These are phyloP conservation scores for Torulaspora gathmanii DNA, from an alignment of 805 yeast genomes.

Conservation along the genomic window DNA sequence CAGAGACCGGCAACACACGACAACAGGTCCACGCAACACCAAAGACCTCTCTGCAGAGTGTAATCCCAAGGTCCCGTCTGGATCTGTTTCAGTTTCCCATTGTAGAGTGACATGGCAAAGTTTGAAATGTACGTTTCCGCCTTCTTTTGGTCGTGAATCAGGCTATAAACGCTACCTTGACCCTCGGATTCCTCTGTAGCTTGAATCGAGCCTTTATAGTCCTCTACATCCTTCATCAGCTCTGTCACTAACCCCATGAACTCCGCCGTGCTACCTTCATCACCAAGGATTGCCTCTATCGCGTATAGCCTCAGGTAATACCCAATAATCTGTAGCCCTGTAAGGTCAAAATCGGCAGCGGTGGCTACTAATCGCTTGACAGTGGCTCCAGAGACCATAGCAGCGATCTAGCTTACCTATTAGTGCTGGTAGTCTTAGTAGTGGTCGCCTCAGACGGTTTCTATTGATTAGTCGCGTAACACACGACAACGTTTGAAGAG, in stretches of 20 bases:
- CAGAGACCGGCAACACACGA: slow-evolving; percentile 23
- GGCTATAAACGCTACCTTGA: slow-evolving; percentile 37
- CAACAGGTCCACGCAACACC: slow-evolving; percentile 34
- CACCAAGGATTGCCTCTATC: slow-evolving; percentile 62
- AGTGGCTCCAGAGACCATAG: slow-evolving; percentile 5
- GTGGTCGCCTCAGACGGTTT: slow-evolving; percentile 10
- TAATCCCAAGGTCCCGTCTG: slow-evolving; percentile 46
- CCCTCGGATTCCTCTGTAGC: slow-evolving; percentile 16
- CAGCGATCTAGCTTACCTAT: background rate
- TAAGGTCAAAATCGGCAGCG: slow-evolving; percentile 25
- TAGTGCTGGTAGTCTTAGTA: background rate
- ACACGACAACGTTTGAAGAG: slow-evolving; percentile 2
- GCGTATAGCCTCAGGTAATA: slow-evolving; percentile 50
- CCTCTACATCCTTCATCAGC: slow-evolving; percentile 69
- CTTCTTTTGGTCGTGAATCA: slow-evolving; percentile 57
- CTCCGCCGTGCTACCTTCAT: slow-evolving; percentile 54
- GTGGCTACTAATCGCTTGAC: slow-evolving; percentile 17
- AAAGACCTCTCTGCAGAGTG: slow-evolving; percentile 27
- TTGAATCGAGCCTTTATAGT: slow-evolving; percentile 40
- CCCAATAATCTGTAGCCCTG: slow-evolving; percentile 27
- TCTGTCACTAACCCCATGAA: slow-evolving; percentile 55
- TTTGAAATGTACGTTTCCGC: slow-evolving; percentile 50
- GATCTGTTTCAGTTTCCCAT: slow-evolving; percentile 40
- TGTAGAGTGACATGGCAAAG: slow-evolving; percentile 58
- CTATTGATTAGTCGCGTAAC: slow-evolving; percentile 5